Conservation (phyloP, 352 stramenopile genomes). For the Globisporangium megalacanthum region DNA sequence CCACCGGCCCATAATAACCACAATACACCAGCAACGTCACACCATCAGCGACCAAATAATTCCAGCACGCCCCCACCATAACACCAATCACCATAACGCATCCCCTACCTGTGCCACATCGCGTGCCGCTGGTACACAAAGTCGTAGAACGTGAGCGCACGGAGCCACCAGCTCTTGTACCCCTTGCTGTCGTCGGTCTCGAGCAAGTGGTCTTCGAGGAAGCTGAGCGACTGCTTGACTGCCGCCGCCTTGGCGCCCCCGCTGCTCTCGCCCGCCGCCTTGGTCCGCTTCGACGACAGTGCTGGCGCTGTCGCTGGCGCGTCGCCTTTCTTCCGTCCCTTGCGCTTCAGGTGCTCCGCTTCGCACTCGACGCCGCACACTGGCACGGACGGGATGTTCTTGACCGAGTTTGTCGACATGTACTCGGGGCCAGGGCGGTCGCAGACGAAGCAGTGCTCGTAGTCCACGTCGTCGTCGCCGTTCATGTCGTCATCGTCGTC, state of each 20-base stretch:
- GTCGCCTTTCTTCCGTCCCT: constrained; percentile 17
- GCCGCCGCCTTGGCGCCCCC: neutral
- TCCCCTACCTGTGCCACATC: constrained; percentile 65
- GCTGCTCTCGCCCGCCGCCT: constrained; percentile 17
- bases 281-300: constrained; percentile 23
- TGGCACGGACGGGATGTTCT: constrained; percentile 39
- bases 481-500: constrained; percentile 13
- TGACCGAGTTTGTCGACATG: constrained; percentile 51
- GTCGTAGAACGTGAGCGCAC: constrained; percentile 77
- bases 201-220: constrained; percentile 69
- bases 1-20: neutral
- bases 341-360: constrained; percentile 27
- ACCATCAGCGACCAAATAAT: neutral
- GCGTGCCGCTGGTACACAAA: constrained; percentile 83
- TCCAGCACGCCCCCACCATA: too few relatives aligned
- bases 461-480: constrained; percentile 14
- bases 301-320: constrained; percentile 13
- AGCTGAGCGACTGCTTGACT: constrained; percentile 47
- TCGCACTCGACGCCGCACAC: constrained; percentile 74
- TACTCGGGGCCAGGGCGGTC: constrained; percentile 52
- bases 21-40: too few relatives aligned
- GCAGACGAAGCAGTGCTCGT: constrained; percentile 61
- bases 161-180: constrained; percentile 87
- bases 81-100: neutral
- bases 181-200: constrained; percentile 60